phyloP scores from a whole-genome alignment of 306 rosid genomes.

The Sophora flavescens region DNA sequence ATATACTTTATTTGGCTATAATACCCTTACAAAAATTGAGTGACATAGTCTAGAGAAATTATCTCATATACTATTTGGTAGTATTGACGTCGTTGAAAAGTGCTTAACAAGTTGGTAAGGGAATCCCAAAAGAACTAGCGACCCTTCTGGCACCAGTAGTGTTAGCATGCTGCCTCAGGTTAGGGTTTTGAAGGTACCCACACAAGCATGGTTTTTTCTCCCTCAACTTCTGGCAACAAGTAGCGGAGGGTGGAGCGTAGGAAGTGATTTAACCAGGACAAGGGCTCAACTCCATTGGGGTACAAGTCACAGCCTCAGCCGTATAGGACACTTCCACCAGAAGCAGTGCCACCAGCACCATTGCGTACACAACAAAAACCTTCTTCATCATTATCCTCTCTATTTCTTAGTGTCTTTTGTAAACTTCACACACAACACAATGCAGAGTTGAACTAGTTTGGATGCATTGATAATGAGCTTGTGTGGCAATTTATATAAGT shows the following conservation, averaged over 20 bases:
- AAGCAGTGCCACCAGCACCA: slow-evolving; percentile 43
- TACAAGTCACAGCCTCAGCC: slow-evolving; percentile 62
- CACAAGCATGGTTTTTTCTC: slow-evolving; percentile 72
- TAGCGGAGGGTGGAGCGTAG: slow-evolving; percentile 1
- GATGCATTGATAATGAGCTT: not conserved
- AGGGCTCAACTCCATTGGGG: slow-evolving; percentile 30
- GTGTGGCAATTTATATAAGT: slow-evolving; percentile 12
- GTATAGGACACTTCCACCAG: slow-evolving; percentile 6
- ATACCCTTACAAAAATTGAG: too few relatives aligned
- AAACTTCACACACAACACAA: not conserved
- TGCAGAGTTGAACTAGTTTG: not conserved
- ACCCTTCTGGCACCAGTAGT: slow-evolving; percentile 57
- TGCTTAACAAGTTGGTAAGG: slow-evolving; percentile 50
- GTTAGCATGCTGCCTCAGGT: slow-evolving; percentile 45
- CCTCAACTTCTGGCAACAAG: slow-evolving; percentile 62
- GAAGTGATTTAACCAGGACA: slow-evolving; percentile 53
- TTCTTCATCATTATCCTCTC: slow-evolving; percentile 7
- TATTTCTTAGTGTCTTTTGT: not conserved
- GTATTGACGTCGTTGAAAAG: too few relatives aligned
- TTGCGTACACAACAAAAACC: slow-evolving; percentile 26
- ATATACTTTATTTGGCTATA: too few relatives aligned
- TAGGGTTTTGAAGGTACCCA: slow-evolving; percentile 60
- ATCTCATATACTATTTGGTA: too few relatives aligned
- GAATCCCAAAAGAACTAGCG: slow-evolving; percentile 49
- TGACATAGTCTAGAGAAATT: too few relatives aligned